Conservation (phyloP, 176 grass and related monocot species). For the Zoysia japonica region DNA sequence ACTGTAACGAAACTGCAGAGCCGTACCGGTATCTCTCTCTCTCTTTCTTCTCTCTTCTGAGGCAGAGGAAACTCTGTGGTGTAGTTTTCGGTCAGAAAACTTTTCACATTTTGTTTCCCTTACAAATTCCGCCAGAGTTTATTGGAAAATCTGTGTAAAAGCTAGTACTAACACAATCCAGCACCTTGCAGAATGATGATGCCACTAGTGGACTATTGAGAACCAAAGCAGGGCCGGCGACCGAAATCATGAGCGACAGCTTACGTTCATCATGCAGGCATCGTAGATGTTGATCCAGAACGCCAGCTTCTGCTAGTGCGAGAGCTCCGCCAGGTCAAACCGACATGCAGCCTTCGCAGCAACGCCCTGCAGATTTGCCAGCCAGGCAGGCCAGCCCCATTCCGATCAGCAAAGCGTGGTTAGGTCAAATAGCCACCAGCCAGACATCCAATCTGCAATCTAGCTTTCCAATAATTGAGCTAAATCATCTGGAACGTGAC, state of each 20-base stretch:
- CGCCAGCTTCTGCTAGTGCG: constrained; percentile 92
- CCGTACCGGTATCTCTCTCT: neutral
- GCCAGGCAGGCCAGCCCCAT: constrained; percentile 1
- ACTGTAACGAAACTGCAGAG: neutral
- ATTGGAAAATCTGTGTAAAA: too few species aligned
- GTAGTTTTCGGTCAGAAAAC: neutral
- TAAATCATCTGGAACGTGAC: neutral
- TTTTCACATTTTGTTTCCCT: neutral
- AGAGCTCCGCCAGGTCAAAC: constrained; percentile 66
- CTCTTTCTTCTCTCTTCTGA: too few species aligned
- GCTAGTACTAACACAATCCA: too few species aligned
- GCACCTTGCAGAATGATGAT: neutral
- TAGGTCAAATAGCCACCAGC: constrained; percentile 41
- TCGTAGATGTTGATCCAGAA: constrained; percentile 99
- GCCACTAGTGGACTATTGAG: too few species aligned
- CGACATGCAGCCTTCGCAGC: constrained; percentile 54
- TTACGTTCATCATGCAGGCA: constrained; percentile 98
- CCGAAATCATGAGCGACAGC: constrained; percentile 20
- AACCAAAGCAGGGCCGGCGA: neutral
- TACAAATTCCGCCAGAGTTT: too few species aligned
- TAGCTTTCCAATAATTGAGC: constrained; percentile 34
- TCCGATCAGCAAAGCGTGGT: constrained; percentile 14
- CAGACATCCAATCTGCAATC: constrained; percentile 39
- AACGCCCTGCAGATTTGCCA: constrained; percentile 61
- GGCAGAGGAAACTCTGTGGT: neutral